Evolutionary conservation across 305 asterid genomes (phyloP).

Genomic region (Fraxinus greggii): DNA sequence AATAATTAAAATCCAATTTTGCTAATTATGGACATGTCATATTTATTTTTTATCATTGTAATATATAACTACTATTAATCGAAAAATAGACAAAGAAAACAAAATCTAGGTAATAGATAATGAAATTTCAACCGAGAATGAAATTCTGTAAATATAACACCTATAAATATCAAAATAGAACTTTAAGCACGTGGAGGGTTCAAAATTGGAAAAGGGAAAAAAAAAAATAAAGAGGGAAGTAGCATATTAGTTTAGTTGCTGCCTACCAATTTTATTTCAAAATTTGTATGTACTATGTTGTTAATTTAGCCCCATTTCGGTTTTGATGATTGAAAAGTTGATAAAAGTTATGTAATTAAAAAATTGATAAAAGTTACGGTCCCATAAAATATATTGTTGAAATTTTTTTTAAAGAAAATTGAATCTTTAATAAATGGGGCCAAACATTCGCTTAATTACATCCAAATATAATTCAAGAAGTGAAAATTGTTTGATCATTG

Average conservation of each 20-base stretch:
- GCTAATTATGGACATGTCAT: not conserved
- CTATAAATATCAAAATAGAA: not conserved
- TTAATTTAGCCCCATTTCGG: not conserved
- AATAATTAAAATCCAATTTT: not conserved
- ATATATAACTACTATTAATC: not conserved
- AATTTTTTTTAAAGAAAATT: too few relatives aligned
- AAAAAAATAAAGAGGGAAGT: not conserved
- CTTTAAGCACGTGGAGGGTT: not conserved
- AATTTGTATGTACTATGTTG: not conserved
- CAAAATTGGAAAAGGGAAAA: not conserved
- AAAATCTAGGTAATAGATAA: not conserved
- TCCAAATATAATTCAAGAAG: not conserved
- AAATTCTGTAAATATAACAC: not conserved
- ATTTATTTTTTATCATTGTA: not conserved
- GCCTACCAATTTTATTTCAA: not conserved
- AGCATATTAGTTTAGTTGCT: not conserved
- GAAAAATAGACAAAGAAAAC: not conserved
- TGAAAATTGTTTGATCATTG: not conserved
- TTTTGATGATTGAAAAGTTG: not conserved
- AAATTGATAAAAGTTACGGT: too few relatives aligned
- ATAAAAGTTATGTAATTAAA: too few relatives aligned
- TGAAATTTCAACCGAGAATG: not conserved
- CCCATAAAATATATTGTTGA: too few relatives aligned
- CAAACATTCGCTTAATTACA: too few relatives aligned
- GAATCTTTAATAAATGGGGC: not conserved